Base-by-base conservation (phyloP, 2,329 filamentous ascomycete species). In the Neonectria hederae region DNA sequence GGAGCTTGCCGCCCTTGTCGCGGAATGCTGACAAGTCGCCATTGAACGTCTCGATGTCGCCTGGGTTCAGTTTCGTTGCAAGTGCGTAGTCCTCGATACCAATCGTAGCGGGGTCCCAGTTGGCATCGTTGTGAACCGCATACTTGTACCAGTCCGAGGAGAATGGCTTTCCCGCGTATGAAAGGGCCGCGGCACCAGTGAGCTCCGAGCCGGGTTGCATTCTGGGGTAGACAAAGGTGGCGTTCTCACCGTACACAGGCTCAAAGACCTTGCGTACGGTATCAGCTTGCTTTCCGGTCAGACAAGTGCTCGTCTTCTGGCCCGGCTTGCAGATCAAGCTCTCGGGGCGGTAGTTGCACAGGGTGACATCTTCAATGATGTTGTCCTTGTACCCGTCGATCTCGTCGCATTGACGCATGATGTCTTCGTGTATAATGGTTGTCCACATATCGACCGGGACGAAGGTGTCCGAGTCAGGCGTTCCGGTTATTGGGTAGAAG, bases 341-440 rank as follows among this genome's bases (percentile, higher is more conserved):
- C 22, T 78, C 75, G 32, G 77, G 80, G 65, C 80, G 76, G 57
- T 85, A 78, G 59, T 78, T 70, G 74, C 84, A 87, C 17, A 75
- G 71, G 11, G 75, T 72, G 0, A 84, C 82, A 32, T 80, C 75
- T 52, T 81, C 82, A 56, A 87, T 76, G 65, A 87, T 84, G 26
- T 78, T 79, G 65, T 87, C 85, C 4, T 74, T 65, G 5, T 84
- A 72, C 2, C 84, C 83, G 68, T 86, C 85, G 46, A 81, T 73
- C 1, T 61, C 72, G 68, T 87, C 85, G 66, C 85, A 87, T 70
- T 86, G 84, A 40, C 74, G 74, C 19, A 82, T 56, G 3, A 86
- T 78, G 58, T 83, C 81, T 2, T 75, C 49, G 13, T 70, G 78
- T 13, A 88, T 79, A 2, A 78, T 69, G 0, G 78, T 69, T 17